These are phyloP conservation scores for Bromus sterilis DNA, from an alignment of 176 grass and related monocot genomes.

Conservation along the genomic window DNA sequence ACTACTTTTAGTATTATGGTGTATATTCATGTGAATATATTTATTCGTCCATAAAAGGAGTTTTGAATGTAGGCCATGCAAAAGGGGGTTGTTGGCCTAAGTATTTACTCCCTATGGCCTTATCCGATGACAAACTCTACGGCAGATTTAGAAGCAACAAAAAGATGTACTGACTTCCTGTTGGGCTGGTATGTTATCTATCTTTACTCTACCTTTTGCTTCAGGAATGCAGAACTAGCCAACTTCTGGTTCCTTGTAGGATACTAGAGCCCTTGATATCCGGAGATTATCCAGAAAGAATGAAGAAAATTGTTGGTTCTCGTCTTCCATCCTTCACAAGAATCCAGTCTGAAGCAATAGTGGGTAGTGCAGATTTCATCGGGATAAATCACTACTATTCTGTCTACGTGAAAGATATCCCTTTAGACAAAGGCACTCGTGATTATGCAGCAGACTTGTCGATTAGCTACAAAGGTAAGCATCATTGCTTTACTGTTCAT, in stretches of 20 bases:
- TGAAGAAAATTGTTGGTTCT: conserved; percentile 48
- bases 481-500: background rate
- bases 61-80: conserved; percentile 24
- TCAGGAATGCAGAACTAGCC: background rate
- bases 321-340: conserved; percentile 43
- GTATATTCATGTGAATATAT: background rate
- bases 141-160: conserved; percentile 27
- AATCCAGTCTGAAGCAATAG: conserved; percentile 21
- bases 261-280: conserved; percentile 40
- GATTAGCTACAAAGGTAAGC: conserved; percentile 5
- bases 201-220: background rate
- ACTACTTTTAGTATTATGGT: background rate
- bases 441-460: conserved; percentile 29
- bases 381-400: conserved; percentile 59
- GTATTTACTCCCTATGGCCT: conserved; percentile 36
- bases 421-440: background rate
- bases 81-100: conserved; percentile 54
- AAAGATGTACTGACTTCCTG: conserved; percentile 25
- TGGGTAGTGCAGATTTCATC: conserved; percentile 48
- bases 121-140: conserved; percentile 42
- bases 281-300: conserved; percentile 48
- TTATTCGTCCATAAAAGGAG: background rate
- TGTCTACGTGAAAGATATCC: conserved; percentile 42
- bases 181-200: conserved; percentile 29
- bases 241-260: conserved; percentile 7